Evolutionary conservation across 345 rosid species (phyloP), one percentile per base, ranked within the genome.

Genomic region (Aethionema arabicum): DNA sequence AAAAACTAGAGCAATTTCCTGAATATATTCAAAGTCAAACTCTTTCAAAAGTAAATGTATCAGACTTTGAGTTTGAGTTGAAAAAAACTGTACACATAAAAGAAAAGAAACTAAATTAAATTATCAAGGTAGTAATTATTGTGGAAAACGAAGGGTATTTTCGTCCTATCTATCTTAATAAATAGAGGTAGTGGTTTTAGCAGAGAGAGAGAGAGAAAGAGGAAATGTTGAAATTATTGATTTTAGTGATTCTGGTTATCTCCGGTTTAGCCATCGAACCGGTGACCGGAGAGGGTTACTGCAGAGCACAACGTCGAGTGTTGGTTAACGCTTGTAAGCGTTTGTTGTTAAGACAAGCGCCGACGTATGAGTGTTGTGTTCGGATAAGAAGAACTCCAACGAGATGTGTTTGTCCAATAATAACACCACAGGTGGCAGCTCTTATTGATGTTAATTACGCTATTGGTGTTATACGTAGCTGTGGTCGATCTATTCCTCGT

Each of bases 311-410:
- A 52, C 41, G 60, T 11, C 51, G 68, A 8, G 41, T 52, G 0
- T 33, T 64, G 33, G 33, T 64, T n/a, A 42, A 64, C 9, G 60
- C 68, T n/a, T 64, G 68, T 42, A 64, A 53, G 60, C 52, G 59
- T 32, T 13, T 43, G 35, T 11, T 64, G 7, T 32, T 64, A 4
- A 52, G 68, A 10, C 48, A 49, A 10, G 40, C 60, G 43, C 68
- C 60, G 4, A 64, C 51, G 5, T 27, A 13, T 16, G 60, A 53
- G 21, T 64, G 60, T 42, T 64, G 60, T 53, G 12, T 32, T 16
- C 32, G 68, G 43, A 52, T 64, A 33, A 53, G 60, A 36, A 43
- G 21, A 6, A 52, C 59, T 51, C 68, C 52, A n/a, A 52, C 52
- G 59, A 51, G 36, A 39, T 63, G 68, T 8, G 52, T 63, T 11